Conservation (phyloP, 192 early-diverging fungal species). For the Backusella macrospora region DNA sequence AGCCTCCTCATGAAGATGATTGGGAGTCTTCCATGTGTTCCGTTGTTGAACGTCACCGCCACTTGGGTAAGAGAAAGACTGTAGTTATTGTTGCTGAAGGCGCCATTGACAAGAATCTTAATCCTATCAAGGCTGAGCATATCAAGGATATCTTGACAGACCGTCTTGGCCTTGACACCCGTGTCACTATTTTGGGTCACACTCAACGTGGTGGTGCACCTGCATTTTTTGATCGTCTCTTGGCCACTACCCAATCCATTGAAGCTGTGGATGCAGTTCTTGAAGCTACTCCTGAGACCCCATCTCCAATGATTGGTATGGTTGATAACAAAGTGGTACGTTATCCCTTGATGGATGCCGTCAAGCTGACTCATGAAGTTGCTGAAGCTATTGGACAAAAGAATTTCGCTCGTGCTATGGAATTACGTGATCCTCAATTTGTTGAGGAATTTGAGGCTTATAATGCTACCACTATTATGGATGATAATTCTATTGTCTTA, state of each 20-base stretch:
- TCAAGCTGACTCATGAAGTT: constrained; percentile 86
- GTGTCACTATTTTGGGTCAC: constrained; percentile 93
- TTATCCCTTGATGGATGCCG: constrained; percentile 90
- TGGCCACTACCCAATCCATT: constrained; percentile 93
- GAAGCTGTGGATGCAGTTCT: constrained; percentile 94
- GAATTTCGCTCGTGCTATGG: constrained; percentile 90
- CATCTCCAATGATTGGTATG: constrained; percentile 93
- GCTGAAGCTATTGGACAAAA: constrained; percentile 79
- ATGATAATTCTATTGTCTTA: constrained; percentile 39
- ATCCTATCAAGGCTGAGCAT: constrained; percentile 86
- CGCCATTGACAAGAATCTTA: constrained; percentile 86
- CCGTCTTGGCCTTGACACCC: constrained; percentile 85
- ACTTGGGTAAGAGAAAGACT: constrained; percentile 88
- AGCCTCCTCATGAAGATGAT: constrained; percentile 82
- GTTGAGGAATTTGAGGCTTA: constrained; percentile 65
- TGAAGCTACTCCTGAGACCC: constrained; percentile 76
- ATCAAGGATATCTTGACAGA: constrained; percentile 81
- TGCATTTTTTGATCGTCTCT: constrained; percentile 86
- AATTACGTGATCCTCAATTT: constrained; percentile 87
- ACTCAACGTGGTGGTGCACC: constrained; percentile 94
- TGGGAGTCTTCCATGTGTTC: constrained; percentile 93
- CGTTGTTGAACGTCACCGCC: constrained; percentile 56
- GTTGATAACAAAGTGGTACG: constrained; percentile 85
- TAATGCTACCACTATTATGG: constrained; percentile 56
- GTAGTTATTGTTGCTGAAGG: constrained; percentile 96